These are phyloP conservation scores for Dioszegia crocea DNA, from an alignment of 768 basidiomycete species.

Conservation along the genomic window DNA sequence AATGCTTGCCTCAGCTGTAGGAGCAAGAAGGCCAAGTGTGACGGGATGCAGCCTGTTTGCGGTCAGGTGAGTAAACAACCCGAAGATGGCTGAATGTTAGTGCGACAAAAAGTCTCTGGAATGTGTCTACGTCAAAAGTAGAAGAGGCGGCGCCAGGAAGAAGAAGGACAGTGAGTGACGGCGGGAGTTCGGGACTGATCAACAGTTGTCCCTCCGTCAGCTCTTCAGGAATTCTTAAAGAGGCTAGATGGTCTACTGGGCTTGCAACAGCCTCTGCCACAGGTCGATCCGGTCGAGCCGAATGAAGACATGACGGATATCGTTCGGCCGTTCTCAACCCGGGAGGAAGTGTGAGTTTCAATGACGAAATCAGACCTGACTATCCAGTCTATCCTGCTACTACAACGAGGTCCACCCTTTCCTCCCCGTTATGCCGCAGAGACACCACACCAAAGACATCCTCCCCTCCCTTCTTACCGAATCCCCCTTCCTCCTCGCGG, in stretches of 20 bases:
- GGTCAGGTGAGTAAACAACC: slow-evolving; percentile 28
- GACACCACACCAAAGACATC: slow-evolving; percentile 29
- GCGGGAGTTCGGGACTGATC: not conserved
- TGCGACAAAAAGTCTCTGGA: slow-evolving; percentile 39
- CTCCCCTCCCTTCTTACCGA: slow-evolving; percentile 26
- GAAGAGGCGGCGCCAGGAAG: slow-evolving; percentile 46
- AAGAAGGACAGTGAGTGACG: slow-evolving; percentile 33
- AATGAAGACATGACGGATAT: slow-evolving; percentile 32
- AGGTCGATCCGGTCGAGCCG: slow-evolving; percentile 1
- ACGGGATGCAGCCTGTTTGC: slow-evolving; percentile 45
- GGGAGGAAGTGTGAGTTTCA: slow-evolving; percentile 35
- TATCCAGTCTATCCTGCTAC: slow-evolving; percentile 33
- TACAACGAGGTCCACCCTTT: slow-evolving; percentile 49
- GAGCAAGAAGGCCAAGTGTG: slow-evolving; percentile 47
- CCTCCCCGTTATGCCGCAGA: slow-evolving; percentile 44
- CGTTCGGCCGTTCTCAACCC: slow-evolving; percentile 22
- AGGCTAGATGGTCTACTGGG: slow-evolving; percentile 36
- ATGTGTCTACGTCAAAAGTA: slow-evolving; percentile 47
- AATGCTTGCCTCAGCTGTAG: slow-evolving; percentile 46
- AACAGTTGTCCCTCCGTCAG: slow-evolving; percentile 29
- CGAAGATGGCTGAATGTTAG: slow-evolving; percentile 13
- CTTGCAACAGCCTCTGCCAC: slow-evolving; percentile 10
- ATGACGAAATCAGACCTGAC: not conserved
- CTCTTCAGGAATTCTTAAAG: slow-evolving; percentile 39
- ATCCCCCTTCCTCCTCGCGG: slow-evolving; percentile 46